Evolutionary conservation across 2,329 filamentous ascomycete genomes (phyloP).

Genomic region (Aspergillus tamarii): DNA sequence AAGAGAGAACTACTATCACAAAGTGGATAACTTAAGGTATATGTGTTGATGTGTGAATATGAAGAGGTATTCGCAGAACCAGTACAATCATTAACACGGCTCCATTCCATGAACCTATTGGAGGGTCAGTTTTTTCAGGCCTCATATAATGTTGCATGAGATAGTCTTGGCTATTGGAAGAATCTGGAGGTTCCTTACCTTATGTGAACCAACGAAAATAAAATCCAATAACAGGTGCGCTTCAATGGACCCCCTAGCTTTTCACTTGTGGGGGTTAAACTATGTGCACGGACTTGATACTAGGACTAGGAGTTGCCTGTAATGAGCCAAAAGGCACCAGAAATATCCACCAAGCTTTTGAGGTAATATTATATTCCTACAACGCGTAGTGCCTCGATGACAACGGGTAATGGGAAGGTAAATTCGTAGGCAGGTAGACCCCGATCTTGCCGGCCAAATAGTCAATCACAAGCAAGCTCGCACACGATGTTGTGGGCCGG

Average conservation of each 20-base stretch:
- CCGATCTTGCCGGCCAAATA: slow-evolving; percentile 2
- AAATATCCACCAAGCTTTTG: slow-evolving; percentile 1
- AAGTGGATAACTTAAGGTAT: slow-evolving; percentile 25
- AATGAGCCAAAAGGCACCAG: background rate
- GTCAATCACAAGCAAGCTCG: slow-evolving; percentile 5
- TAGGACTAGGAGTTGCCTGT: background rate
- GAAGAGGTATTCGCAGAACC: slow-evolving; percentile 27
- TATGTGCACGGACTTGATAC: slow-evolving; percentile 2
- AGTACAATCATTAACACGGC: slow-evolving; percentile 29
- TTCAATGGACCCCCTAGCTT: slow-evolving; percentile 4
- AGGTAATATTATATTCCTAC: slow-evolving; percentile 4
- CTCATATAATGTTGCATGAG: background rate
- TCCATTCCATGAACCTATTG: slow-evolving; percentile 21
- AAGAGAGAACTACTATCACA: slow-evolving; percentile 22
- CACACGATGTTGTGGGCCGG: slow-evolving; percentile 1
- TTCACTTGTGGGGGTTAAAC: background rate
- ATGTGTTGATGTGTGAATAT: slow-evolving; percentile 13
- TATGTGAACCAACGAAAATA: background rate
- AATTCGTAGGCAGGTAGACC: slow-evolving; percentile 3
- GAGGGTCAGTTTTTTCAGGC: slow-evolving; percentile 16
- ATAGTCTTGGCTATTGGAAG: background rate
- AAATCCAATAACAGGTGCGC: background rate
- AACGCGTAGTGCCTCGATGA: slow-evolving; percentile 6
- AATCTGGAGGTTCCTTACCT: background rate
- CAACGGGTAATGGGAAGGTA: background rate